Percentiles rank a stretch among this genome's conserved stretches.
Evolutionary conservation across 1,139 yeast species (phyloP).

Genomic region (Zygosaccharomyces sapae): DNA sequence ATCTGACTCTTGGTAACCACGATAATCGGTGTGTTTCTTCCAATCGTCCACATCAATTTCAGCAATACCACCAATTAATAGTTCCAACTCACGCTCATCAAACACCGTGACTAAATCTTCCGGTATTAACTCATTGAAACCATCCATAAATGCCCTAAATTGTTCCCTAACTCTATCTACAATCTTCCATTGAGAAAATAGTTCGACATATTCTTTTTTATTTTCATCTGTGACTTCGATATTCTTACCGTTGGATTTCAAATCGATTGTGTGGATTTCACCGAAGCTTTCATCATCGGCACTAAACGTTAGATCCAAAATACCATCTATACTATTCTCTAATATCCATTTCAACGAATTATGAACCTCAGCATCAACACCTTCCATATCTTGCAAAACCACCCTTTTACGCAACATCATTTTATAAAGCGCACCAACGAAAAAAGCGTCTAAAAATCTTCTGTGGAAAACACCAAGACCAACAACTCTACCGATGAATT

Average conservation of each 20-base stretch:
- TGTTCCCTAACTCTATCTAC: constrained; percentile 91
- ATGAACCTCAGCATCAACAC: constrained; percentile 95
- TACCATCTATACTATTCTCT: constrained; percentile 85
- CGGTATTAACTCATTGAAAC: constrained; percentile 95
- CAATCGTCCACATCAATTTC: constrained; percentile 98
- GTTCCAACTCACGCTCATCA: constrained; percentile 94
- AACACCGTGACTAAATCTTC: constrained; percentile 94
- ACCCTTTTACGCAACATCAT: constrained; percentile 96
- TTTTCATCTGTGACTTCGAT: constrained; percentile 92
- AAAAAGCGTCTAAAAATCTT: constrained; percentile 94
- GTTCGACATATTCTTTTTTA: constrained; percentile 91
- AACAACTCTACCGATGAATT: constrained; percentile 95
- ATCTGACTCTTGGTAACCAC: constrained; percentile 95
- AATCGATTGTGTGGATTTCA: constrained; percentile 81
- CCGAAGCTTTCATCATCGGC: constrained; percentile 98
- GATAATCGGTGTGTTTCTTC: constrained; percentile 97
- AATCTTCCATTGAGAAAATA: constrained; percentile 94
- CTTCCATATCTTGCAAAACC: constrained; percentile 95
- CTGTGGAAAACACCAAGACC: constrained; percentile 98
- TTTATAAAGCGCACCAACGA: constrained; percentile 95
- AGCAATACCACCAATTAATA: constrained; percentile 95
- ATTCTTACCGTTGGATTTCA: constrained; percentile 82
- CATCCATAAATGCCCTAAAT: constrained; percentile 92
- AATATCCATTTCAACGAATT: constrained; percentile 92
- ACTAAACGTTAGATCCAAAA: constrained; percentile 83